These are phyloP conservation scores for Pogostemon cablin DNA, from an alignment of 257 asterid species.

Conservation along the genomic window DNA sequence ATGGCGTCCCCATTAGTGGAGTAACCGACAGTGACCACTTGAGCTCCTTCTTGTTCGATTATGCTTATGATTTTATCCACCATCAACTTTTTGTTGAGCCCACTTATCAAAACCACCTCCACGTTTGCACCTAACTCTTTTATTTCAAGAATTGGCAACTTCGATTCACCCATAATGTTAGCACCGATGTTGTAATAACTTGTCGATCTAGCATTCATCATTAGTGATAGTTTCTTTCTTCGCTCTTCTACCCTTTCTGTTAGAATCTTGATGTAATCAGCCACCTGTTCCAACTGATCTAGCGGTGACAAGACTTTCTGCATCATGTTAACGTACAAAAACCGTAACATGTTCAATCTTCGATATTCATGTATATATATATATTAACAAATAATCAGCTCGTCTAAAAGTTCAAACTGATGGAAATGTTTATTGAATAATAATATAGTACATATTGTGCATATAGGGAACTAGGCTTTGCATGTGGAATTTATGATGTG, in stretches of 20 bases:
- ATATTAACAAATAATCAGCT: too few species aligned
- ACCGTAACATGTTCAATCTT: not conserved
- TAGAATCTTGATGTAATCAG: conserved; percentile 35
- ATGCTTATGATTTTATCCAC: conserved; percentile 35
- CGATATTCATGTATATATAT: not conserved
- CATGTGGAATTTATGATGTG: too few species aligned
- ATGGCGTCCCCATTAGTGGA: conserved; percentile 21
- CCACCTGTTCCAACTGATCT: conserved; percentile 45
- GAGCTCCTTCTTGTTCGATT: conserved; percentile 48
- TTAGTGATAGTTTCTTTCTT: conserved; percentile 30
- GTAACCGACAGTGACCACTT: conserved; percentile 34
- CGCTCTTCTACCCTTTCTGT: conserved; percentile 36
- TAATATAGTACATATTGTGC: too few species aligned
- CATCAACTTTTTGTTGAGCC: conserved; percentile 21
- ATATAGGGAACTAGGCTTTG: too few species aligned
- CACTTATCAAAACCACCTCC: conserved; percentile 44
- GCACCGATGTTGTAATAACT: too few species aligned
- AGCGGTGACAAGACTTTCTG: conserved; percentile 37
- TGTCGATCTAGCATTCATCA: not conserved
- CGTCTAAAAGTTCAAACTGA: too few species aligned
- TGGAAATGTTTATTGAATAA: too few species aligned
- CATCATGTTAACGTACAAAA: too few species aligned
- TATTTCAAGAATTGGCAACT: conserved; percentile 31
- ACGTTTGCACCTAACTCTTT: conserved; percentile 35
- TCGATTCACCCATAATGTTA: not conserved